phyloP scores from a whole-genome alignment of 2,329 filamentous ascomycete genomes.

The Neodidymelliopsis sp. region DNA sequence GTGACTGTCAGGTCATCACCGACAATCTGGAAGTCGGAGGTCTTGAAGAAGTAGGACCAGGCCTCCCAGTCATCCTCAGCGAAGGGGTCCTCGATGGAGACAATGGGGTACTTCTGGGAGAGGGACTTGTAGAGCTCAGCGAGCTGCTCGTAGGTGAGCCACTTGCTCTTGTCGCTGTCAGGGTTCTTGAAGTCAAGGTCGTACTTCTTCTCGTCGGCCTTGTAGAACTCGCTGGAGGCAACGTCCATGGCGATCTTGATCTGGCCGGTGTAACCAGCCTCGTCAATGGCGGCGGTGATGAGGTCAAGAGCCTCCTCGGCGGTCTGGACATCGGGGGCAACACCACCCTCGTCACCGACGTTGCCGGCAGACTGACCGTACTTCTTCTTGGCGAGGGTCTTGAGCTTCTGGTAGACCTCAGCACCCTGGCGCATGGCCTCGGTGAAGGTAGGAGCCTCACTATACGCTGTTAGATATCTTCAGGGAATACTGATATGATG shows the following conservation, averaged over 20 bases:
- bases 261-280: conserved; percentile 93
- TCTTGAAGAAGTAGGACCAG: conserved; percentile 99
- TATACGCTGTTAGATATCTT: conserved; percentile 46
- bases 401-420: conserved; percentile 98
- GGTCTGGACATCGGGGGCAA: conserved; percentile 98
- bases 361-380: conserved; percentile 99
- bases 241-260: conserved; percentile 99
- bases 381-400: conserved; percentile 97
- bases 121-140: conserved; percentile 89
- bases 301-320: conserved; percentile 96
- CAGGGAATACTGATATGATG: background rate
- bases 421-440: conserved; percentile 96
- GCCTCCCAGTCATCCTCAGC: conserved; percentile 99
- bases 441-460: conserved; percentile 85
- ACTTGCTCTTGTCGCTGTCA: conserved; percentile 92
- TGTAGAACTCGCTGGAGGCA: conserved; percentile 99
- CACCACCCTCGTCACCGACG: conserved; percentile 99
- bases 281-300: conserved; percentile 91
- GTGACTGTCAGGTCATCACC: conserved; percentile 99
- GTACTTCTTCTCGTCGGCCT: conserved; percentile 95
- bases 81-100: conserved; percentile 98
- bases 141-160: conserved; percentile 98
- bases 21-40: conserved; percentile 96
- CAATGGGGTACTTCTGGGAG: conserved; percentile 94
- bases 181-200: conserved; percentile 99